phyloP scores from a whole-genome alignment of 1,284 basidiomycete species.

The Leccinum solheimii region DNA sequence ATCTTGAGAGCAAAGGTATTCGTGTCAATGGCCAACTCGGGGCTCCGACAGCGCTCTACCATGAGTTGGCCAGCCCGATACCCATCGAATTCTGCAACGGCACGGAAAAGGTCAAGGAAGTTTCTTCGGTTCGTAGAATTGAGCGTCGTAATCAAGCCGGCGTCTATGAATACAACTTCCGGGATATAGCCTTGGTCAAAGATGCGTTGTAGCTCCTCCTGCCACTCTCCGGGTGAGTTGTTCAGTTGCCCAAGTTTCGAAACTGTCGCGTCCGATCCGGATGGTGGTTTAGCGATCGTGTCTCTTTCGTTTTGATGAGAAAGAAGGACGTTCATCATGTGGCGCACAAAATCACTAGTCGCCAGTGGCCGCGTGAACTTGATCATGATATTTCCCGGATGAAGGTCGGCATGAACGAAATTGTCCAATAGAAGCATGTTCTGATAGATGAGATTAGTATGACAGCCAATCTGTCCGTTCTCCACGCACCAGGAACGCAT shows the following conservation, averaged over 20 bases:
- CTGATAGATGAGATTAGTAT: conserved; percentile 41
- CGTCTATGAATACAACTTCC: conserved; percentile 95
- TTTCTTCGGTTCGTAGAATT: conserved; percentile 81
- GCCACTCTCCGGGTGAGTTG: conserved; percentile 69
- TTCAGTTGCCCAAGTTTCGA: conserved; percentile 60
- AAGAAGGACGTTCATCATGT: conserved; percentile 49
- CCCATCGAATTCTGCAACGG: conserved; percentile 95
- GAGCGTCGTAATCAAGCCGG: conserved; percentile 90
- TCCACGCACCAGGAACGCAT: conserved; percentile 85
- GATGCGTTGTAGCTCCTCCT: conserved; percentile 64
- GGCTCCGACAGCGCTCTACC: conserved; percentile 93
- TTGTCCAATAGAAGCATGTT: conserved; percentile 99
- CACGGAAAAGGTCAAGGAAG: conserved; percentile 96
- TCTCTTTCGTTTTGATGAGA: conserved; percentile 32
- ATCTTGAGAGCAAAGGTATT: conserved; percentile 97
- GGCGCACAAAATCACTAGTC: conserved; percentile 57
- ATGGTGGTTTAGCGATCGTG: conserved; percentile 38
- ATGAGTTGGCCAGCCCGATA: conserved; percentile 94
- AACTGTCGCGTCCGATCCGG: conserved; percentile 68
- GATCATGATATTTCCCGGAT: conserved; percentile 97
- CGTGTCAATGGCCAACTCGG: conserved; percentile 87
- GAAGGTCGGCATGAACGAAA: conserved; percentile 95
- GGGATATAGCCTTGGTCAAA: conserved; percentile 81
- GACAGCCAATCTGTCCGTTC: conserved; percentile 4
- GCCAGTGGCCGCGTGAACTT: conserved; percentile 86